Base-by-base conservation (phyloP, 305 asterid species). In the Solanum hybrid region DNA sequence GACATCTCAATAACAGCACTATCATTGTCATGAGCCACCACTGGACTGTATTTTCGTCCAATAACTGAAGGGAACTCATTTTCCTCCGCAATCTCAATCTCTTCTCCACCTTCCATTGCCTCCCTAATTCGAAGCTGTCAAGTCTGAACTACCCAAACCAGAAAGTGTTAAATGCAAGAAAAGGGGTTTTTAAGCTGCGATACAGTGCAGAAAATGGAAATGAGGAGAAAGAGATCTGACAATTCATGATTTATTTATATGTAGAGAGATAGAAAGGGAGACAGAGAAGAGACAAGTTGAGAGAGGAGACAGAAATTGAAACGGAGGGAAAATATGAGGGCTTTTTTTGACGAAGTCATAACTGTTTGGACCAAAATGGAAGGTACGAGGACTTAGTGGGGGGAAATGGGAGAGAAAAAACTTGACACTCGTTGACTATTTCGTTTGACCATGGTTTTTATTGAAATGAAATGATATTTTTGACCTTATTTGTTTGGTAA, bases 1-100 rank as follows among this genome's bases (percentile, higher is more conserved):
- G 98, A 93, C 98, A 97, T 97, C 95, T 97, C 98, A 17, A 96
- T 90, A 79, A 95, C 96, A 86, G 98, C 98, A 65, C 97, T 97
- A 41, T 95, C 98, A 81, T 91, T 89, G 89, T 97, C 98, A 88
- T 95, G 95, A 7, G 99, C 98, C 90, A 96, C 96, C 7, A 97
- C 99, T 22, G 99, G 98, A 79, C 93, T 91, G 92, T 97, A 97
- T 93, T 94, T 95, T 82, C 99, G 97, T 88, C 97, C 97, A 61
- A 61, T 26, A 34, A 68, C 86, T 17, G 90, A 26, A 3, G 90
- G 51, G 76, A 88, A 77, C 39, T 36, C 77, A 75, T 41, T 65
- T 26, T 77, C 86, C 36, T 77, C 86, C 57, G 20, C 90, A 80
- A 37, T 36, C 45, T 88, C 90, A 77, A 77, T 77, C 39, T 77